Evolutionary conservation across 2,329 filamentous ascomycete species (phyloP).

Genomic region (Fusarium phyllophilum): DNA sequence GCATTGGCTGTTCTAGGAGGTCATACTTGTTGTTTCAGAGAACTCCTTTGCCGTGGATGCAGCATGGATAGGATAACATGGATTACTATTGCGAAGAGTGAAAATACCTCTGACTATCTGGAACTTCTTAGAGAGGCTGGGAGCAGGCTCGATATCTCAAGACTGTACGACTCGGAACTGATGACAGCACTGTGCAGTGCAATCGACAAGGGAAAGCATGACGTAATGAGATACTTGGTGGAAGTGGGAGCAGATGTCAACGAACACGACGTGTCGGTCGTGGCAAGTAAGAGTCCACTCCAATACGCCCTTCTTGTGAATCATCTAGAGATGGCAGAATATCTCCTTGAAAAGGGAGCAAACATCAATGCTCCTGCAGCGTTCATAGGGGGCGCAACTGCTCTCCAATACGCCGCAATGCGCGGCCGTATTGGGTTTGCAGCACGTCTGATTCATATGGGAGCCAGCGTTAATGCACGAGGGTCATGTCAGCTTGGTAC

Average conservation of each 20-base stretch:
- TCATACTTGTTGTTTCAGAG: not conserved
- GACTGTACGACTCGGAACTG: too few relatives aligned
- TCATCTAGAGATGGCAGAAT: too few relatives aligned
- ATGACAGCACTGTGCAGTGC: fast-evolving
- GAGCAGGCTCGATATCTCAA: too few relatives aligned
- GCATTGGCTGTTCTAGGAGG: too few relatives aligned
- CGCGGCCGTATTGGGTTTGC: fast-evolving
- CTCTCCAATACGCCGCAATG: fast-evolving
- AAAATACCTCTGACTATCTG: fast-evolving
- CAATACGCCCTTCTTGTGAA: too few relatives aligned
- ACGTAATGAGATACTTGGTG: not conserved
- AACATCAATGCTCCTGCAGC: not conserved
- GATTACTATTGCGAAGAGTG: fast-evolving
- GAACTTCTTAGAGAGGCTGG: too few relatives aligned
- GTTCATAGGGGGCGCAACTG: fast-evolving
- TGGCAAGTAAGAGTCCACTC: too few relatives aligned
- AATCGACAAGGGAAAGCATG: fast-evolving
- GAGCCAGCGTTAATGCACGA: not conserved
- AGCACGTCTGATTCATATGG: fast-evolving
- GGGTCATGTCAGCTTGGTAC: fast-evolving
- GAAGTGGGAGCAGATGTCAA: not conserved
- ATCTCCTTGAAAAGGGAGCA: fast-evolving
- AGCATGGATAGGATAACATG: fast-evolving
- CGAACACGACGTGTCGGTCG: too few relatives aligned
- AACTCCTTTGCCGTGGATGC: not conserved